These are phyloP conservation scores for Kluyveromyces starmeri DNA, from an alignment of 805 yeast species.

Conservation along the genomic window DNA sequence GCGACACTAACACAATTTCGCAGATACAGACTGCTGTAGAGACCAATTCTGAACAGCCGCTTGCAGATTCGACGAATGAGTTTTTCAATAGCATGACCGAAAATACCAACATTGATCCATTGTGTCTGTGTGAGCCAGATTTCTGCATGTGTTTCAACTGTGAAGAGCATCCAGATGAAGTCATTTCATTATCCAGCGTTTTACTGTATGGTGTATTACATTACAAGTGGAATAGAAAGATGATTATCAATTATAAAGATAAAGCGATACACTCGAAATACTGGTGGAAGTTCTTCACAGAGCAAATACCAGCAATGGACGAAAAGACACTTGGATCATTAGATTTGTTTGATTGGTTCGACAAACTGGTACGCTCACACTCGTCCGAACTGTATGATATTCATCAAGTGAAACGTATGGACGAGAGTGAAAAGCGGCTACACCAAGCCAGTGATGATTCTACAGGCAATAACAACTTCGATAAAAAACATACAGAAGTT, in stretches of 20 bases:
- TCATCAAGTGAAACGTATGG: no score
- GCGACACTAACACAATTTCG: not conserved
- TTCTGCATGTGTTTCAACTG: conserved; percentile 21
- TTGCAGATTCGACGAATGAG: not conserved
- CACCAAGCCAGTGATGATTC: no score
- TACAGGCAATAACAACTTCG: not conserved
- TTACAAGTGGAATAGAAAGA: conserved; percentile 19
- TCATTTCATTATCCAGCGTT: conserved; percentile 20
- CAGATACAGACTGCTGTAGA: not conserved
- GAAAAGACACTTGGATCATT: conserved; percentile 15
- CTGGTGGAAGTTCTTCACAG: conserved; percentile 28
- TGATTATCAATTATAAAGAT: conserved; percentile 20
- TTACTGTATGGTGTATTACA: conserved; percentile 21
- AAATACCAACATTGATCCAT: not conserved
- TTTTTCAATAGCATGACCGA: conserved; percentile 2
- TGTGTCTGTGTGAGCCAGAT: conserved; percentile 13
- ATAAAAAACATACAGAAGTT: not conserved
- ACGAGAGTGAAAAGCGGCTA: no score
- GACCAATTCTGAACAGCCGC: conserved; percentile 1
- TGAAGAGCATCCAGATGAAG: conserved; percentile 21
- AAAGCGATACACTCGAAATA: conserved; percentile 25
- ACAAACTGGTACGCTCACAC: conserved; percentile 15
- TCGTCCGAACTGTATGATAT: conserved; percentile 13
- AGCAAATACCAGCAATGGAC: conserved; percentile 20
- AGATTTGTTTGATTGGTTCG: conserved; percentile 24